Evolutionary conservation across 345 rosid genomes (phyloP).

Genomic region (Nasturtium officinale): DNA sequence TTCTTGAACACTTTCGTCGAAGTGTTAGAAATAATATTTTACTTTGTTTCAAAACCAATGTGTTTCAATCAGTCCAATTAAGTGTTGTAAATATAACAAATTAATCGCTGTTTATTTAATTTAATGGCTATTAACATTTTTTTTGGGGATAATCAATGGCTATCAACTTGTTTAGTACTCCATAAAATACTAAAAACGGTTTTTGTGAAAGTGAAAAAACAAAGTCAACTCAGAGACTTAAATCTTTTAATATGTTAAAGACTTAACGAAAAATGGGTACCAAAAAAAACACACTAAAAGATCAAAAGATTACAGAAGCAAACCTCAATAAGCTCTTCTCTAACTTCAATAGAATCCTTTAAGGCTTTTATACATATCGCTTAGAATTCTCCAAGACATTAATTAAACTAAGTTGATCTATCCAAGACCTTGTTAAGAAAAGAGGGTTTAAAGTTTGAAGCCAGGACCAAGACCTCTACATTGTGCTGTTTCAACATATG

Average conservation of each 20-base stretch:
- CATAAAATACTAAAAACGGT: background rate
- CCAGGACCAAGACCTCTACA: slow-evolving; percentile 4
- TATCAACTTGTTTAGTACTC: background rate
- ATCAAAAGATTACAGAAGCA: slow-evolving; percentile 18
- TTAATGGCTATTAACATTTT: background rate
- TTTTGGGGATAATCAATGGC: background rate
- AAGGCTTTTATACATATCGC: slow-evolving; percentile 11
- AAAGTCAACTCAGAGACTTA: background rate
- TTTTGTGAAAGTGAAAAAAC: background rate
- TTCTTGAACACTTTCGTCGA: background rate
- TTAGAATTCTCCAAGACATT: slow-evolving; percentile 26
- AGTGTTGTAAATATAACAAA: background rate
- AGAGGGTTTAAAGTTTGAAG: slow-evolving; percentile 14
- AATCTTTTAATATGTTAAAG: background rate
- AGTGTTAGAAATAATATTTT: background rate
- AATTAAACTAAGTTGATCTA: slow-evolving; percentile 26
- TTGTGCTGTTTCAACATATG: slow-evolving; percentile 12
- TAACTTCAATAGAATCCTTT: slow-evolving; percentile 7
- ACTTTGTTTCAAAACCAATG: background rate
- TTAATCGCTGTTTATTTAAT: background rate
- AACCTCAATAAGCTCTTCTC: slow-evolving; percentile 27
- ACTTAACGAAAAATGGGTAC: slow-evolving; percentile 1
- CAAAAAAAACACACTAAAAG: slow-evolving; percentile 28
- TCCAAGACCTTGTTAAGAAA: slow-evolving; percentile 23
- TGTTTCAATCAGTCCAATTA: background rate